These are phyloP conservation scores for Thalassiosira ordinaria DNA, from an alignment of 352 stramenopile genomes.

Conservation along the genomic window DNA sequence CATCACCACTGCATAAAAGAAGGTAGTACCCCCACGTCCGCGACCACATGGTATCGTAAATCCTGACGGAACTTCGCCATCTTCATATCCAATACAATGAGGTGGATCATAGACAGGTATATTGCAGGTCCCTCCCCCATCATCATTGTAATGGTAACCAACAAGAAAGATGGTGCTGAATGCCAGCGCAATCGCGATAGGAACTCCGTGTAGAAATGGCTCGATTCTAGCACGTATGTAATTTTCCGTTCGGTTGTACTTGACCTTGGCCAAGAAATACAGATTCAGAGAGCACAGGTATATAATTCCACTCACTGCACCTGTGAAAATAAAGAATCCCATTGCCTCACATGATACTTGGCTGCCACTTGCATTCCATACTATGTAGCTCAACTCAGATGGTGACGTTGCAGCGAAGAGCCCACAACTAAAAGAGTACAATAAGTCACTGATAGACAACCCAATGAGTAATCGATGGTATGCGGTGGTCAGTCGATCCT, in stretches of 20 bases:
- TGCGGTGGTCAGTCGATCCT: neutral
- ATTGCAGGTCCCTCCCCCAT: slow-evolving; percentile 2
- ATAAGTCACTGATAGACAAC: slow-evolving; percentile 19
- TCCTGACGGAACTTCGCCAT: slow-evolving; percentile 25
- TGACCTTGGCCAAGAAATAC: slow-evolving; percentile 15
- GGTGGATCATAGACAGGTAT: slow-evolving; percentile 13
- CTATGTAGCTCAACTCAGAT: slow-evolving; percentile 11
- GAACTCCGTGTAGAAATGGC: slow-evolving; percentile 22
- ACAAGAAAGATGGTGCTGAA: neutral
- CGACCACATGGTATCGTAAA: slow-evolving; percentile 34
- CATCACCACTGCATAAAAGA: neutral
- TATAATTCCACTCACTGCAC: neutral
- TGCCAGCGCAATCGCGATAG: neutral
- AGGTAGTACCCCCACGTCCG: neutral
- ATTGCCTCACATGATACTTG: slow-evolving; percentile 15
- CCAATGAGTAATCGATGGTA: slow-evolving; percentile 26
- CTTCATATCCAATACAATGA: slow-evolving; percentile 30
- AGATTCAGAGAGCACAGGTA: slow-evolving; percentile 27
- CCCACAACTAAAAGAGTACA: slow-evolving; percentile 16
- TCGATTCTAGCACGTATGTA: slow-evolving; percentile 21
- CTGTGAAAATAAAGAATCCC: slow-evolving; percentile 1
- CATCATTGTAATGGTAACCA: neutral
- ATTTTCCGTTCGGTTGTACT: slow-evolving; percentile 6
- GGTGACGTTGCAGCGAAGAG: slow-evolving; percentile 3
- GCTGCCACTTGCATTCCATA: slow-evolving; percentile 32